Base-by-base conservation (phyloP, 2,329 filamentous ascomycete genomes). In the Ceratocystis papillata region DNA sequence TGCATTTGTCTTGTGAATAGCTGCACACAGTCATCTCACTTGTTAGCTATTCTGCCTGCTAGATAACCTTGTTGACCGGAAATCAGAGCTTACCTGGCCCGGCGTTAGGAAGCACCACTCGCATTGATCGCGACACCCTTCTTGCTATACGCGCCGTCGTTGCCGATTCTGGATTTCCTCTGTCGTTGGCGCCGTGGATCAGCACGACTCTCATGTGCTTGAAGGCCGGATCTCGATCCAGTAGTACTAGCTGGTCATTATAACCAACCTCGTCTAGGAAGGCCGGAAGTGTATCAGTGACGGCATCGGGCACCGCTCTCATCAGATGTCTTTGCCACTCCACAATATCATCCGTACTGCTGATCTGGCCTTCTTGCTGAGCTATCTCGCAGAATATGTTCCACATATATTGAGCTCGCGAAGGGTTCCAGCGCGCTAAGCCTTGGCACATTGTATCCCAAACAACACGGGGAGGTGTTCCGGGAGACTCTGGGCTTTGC, bases 371-470 rank as follows among this genome's bases (percentile, higher is more conserved):
- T 44, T 65, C 64, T 22, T 65, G 64, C 25, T 57, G 55, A 8
- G 55, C 53, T 28, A 65, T 65, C 41, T 65, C 64, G 12, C 64
- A 65, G 8, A 65, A 60, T 17, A 62, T 61, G 44, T 61, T 65
- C 64, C 64, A 65, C 22, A 61, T 65, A 28, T 65, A 65, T 25
- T 50, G 41, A 5, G 37, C 22, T 12, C 64, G 64, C n/a, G n/a
- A 30, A 4, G 44, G 22, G 55, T 61, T 65, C n/a, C 44, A 55
- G 5, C 50, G 33, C 20, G 41, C 46, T 2, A 61, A 8, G 2
- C 45, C 50, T 20, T 37, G 33, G 5, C 64, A 12, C 55, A 65
- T 65, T 2, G 41, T 8, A 3, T 61, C 64, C 64, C 64, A 65
- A 33, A 61, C 33, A 22, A 17, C 53, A 17, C 41, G 57, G 48